phyloP scores from a whole-genome alignment of 495 filamentous ascomycete genomes.

The Neurospora sp. region DNA sequence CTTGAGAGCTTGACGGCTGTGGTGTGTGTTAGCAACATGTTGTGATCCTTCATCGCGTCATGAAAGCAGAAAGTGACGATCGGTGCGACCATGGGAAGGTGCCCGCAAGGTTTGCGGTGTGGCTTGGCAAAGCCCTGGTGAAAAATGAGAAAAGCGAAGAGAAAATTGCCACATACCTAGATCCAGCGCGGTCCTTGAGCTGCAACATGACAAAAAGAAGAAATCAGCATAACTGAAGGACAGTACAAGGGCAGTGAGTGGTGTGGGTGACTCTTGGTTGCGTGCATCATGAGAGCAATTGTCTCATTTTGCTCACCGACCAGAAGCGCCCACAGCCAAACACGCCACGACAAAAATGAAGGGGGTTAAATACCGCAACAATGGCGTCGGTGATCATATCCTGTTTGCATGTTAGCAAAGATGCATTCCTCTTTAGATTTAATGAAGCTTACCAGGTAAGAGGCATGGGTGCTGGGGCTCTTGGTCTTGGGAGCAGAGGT shows the following conservation, averaged over 20 bases:
- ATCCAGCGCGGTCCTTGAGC: slow-evolving; percentile 59
- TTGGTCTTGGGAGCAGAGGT: slow-evolving; percentile 11
- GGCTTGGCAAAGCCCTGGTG: slow-evolving; percentile 4
- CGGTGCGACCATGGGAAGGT: background rate
- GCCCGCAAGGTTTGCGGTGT: background rate
- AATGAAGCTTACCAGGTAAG: slow-evolving; percentile 45
- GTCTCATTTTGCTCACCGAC: slow-evolving; percentile 14
- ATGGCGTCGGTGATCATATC: slow-evolving; percentile 64
- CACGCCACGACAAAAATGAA: slow-evolving; percentile 31
- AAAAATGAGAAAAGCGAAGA: slow-evolving; percentile 2
- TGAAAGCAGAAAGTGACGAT: slow-evolving; percentile 2
- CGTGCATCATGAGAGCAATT: slow-evolving; percentile 11
- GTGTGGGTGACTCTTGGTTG: slow-evolving; percentile 3
- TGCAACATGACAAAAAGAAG: slow-evolving; percentile 25
- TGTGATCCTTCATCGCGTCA: background rate
- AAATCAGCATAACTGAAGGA: slow-evolving; percentile 33
- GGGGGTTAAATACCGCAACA: slow-evolving; percentile 45
- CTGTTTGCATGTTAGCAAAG: slow-evolving; percentile 34
- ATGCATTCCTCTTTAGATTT: slow-evolving; percentile 11
- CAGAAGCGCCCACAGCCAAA: slow-evolving; percentile 9
- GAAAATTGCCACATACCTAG: slow-evolving; percentile 39
- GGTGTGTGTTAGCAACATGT: slow-evolving; percentile 27
- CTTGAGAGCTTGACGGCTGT: slow-evolving; percentile 90
- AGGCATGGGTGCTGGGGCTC: slow-evolving; percentile 36
- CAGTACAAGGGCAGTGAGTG: background rate